A percentile compares a stretch with the other conserved stretches of the same genome.
phyloP scores from a whole-genome alignment of 2,329 filamentous ascomycete genomes.

The Ophiostoma quercus region DNA sequence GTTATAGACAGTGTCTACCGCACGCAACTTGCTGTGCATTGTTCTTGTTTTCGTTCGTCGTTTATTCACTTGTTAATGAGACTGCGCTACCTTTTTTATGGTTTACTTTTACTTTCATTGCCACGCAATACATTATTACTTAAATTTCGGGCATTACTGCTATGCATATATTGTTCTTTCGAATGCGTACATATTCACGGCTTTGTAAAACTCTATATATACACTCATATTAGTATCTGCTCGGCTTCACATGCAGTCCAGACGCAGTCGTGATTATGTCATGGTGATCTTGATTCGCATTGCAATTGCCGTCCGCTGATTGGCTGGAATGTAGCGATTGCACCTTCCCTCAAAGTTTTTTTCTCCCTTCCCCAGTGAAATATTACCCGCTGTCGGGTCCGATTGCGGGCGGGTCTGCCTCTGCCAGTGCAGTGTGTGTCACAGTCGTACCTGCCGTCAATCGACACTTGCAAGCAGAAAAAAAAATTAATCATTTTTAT shows the following conservation, averaged over 20 bases:
- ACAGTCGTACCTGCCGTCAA: conserved; percentile 15
- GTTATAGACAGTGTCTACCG: not conserved
- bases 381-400: conserved; percentile 21
- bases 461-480: conserved; percentile 1
- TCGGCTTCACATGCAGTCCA: not conserved
- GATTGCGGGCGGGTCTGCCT: conserved; percentile 22
- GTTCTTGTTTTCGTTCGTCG: not conserved
- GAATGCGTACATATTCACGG: too few species aligned
- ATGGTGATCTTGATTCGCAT: not conserved
- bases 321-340: conserved; percentile 21
- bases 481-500: not conserved
- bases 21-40: not conserved
- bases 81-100: not conserved
- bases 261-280: not conserved
- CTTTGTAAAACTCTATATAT: too few species aligned
- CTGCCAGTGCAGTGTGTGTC: not conserved
- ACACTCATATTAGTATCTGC: too few species aligned
- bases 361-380: conserved; percentile 11
- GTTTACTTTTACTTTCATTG: not conserved
- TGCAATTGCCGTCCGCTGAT: conserved; percentile 26
- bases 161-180: too few species aligned
- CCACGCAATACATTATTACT: not conserved
- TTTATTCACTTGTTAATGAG: not conserved
- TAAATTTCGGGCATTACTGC: too few species aligned
- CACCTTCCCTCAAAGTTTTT: conserved; percentile 6